These are phyloP conservation scores for Candolleomyces aberdarensis DNA, from an alignment of 768 basidiomycete species.

Conservation along the genomic window DNA sequence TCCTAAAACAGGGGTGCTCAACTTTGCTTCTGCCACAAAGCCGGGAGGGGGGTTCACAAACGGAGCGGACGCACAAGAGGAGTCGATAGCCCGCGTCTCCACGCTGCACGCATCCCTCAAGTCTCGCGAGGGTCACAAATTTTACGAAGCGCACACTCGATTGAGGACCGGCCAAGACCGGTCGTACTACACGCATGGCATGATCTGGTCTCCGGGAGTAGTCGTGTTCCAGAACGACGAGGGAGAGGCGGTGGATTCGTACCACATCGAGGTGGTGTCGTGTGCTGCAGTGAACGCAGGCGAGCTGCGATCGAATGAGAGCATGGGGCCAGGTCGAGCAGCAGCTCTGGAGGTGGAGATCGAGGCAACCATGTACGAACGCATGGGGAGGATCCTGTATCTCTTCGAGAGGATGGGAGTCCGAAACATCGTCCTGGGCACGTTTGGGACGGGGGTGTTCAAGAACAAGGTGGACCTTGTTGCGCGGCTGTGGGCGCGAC, in stretches of 20 bases:
- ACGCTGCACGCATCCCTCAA: slow-evolving; percentile 61
- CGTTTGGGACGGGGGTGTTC: slow-evolving; percentile 74
- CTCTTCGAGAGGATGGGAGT: slow-evolving; percentile 58
- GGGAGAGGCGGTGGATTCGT: slow-evolving; percentile 53
- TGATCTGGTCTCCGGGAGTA: slow-evolving; percentile 70
- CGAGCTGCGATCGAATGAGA: slow-evolving; percentile 27
- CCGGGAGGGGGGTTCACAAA: slow-evolving; percentile 75
- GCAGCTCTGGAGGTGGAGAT: slow-evolving; percentile 37
- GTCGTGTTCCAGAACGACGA: slow-evolving; percentile 63
- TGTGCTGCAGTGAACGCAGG: slow-evolving; percentile 75
- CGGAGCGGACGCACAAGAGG: slow-evolving; percentile 78
- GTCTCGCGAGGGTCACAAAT: slow-evolving; percentile 50
- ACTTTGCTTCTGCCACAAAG: slow-evolving; percentile 73
- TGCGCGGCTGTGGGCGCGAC: slow-evolving; percentile 60
- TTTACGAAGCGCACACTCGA: slow-evolving; percentile 56
- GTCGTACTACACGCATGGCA: slow-evolving; percentile 72
- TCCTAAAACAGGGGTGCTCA: slow-evolving; percentile 59
- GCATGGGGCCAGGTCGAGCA: slow-evolving; percentile 10
- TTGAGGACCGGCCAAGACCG: slow-evolving; percentile 12
- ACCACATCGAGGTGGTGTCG: slow-evolving; percentile 63
- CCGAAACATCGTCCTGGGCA: slow-evolving; percentile 58
- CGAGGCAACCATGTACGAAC: slow-evolving; percentile 55
- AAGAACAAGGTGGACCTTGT: slow-evolving; percentile 53
- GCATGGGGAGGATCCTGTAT: slow-evolving; percentile 63
- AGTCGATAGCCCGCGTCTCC: slow-evolving; percentile 75